Evolutionary conservation across 1,139 yeast genomes (phyloP).

Genomic region (Nakaseomyces uthaithaninus): DNA sequence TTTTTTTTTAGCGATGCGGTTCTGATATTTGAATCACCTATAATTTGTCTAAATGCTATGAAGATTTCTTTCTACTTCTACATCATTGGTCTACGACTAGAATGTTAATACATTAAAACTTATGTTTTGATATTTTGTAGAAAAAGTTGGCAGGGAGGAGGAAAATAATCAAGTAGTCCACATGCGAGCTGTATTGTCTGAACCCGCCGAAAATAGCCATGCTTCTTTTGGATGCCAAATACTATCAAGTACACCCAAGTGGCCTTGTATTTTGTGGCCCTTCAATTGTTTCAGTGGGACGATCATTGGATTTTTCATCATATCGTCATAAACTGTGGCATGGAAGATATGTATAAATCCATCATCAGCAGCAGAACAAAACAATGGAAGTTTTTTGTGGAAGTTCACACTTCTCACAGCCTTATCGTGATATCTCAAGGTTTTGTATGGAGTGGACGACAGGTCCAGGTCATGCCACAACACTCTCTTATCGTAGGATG

Average conservation of each 20-base stretch:
- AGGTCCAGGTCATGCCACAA: conserved; percentile 97
- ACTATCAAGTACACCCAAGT: conserved; percentile 82
- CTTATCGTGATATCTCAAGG: conserved; percentile 85
- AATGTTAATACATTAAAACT: too few species aligned
- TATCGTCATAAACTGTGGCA: conserved; percentile 91
- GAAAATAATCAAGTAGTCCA: conserved; percentile 85
- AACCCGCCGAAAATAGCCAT: conserved; percentile 97
- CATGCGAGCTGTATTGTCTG: conserved; percentile 90
- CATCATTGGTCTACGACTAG: too few species aligned
- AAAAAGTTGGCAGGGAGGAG: too few species aligned
- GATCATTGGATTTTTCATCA: conserved; percentile 88
- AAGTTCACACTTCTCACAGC: conserved; percentile 85
- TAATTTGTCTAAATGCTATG: too few species aligned
- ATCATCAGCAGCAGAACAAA: conserved; percentile 96
- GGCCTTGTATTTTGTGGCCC: conserved; percentile 77
- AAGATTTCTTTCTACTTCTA: too few species aligned
- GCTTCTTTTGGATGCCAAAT: conserved; percentile 98
- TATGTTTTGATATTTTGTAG: too few species aligned
- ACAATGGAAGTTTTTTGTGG: conserved; percentile 85
- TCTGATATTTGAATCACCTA: too few species aligned
- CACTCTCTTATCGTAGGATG: conserved; percentile 89
- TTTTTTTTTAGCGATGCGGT: too few species aligned
- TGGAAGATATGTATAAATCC: conserved; percentile 92
- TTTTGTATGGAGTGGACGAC: conserved; percentile 85
- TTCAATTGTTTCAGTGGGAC: conserved; percentile 92